Conservation (phyloP, 2,329 filamentous ascomycete species). For the Sphaerulina vaccinii region DNA sequence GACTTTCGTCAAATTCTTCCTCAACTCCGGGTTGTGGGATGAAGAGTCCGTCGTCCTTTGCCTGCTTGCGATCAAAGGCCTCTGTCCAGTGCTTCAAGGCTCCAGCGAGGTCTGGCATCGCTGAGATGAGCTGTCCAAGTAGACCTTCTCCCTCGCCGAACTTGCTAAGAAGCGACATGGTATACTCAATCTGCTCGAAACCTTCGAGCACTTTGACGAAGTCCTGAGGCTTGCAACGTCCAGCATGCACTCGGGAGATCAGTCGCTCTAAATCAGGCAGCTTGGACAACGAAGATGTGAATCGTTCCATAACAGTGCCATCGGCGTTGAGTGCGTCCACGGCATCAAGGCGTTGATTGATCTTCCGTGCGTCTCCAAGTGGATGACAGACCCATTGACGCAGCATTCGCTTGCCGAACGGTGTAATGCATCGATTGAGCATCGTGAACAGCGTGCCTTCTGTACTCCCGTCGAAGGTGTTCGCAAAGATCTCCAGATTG, state of each 20-base stretch:
- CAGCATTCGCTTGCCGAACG: slow-evolving; percentile 94
- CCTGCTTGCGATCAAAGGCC: slow-evolving; percentile 81
- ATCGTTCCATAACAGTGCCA: slow-evolving; percentile 75
- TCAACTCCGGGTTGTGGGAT: slow-evolving; percentile 86
- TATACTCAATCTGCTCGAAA: slow-evolving; percentile 97
- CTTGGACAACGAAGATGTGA: slow-evolving; percentile 82
- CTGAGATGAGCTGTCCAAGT: slow-evolving; percentile 75
- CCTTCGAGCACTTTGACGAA: slow-evolving; percentile 92
- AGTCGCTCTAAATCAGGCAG: slow-evolving; percentile 92
- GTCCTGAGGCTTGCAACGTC: slow-evolving; percentile 84
- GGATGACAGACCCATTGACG: slow-evolving; percentile 98
- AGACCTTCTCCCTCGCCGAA: slow-evolving; percentile 77
- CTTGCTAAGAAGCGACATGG: slow-evolving; percentile 73
- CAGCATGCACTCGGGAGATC: slow-evolving; percentile 91
- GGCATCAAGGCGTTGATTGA: slow-evolving; percentile 91
- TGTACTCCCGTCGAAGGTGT: slow-evolving; percentile 79
- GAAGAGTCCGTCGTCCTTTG: slow-evolving; percentile 74
- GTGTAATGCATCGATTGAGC: slow-evolving; percentile 90
- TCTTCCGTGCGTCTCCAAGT: slow-evolving; percentile 77
- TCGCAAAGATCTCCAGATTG: slow-evolving; percentile 96
- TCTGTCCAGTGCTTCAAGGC: slow-evolving; percentile 82
- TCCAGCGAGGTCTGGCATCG: slow-evolving; percentile 80
- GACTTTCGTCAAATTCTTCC: slow-evolving; percentile 84
- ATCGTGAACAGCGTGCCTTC: slow-evolving; percentile 89
- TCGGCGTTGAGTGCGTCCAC: slow-evolving; percentile 91